These are phyloP conservation scores for Colletotrichum caudatum DNA, from an alignment of 2,329 filamentous ascomycete genomes.

Conservation along the genomic window DNA sequence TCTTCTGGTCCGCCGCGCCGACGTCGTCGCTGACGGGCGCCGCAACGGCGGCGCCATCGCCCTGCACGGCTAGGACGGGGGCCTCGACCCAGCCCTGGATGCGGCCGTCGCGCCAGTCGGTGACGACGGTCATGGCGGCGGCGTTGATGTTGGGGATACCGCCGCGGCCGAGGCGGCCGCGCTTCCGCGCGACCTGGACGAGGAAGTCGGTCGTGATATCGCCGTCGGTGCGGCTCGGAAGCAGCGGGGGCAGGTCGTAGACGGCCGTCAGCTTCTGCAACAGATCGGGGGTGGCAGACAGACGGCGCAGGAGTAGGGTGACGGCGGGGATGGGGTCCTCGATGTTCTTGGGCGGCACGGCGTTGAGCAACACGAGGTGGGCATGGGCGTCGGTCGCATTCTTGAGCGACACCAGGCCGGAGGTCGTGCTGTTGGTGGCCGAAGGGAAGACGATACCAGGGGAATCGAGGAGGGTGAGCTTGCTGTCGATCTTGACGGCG, in stretches of 20 bases:
- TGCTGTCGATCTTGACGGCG: constrained; percentile 93
- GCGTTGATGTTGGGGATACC: constrained; percentile 90
- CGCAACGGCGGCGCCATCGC: constrained; percentile 50
- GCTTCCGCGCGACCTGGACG: constrained; percentile 93
- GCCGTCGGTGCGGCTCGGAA: constrained; percentile 73
- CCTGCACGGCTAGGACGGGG: constrained; percentile 70
- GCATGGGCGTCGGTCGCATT: constrained; percentile 80
- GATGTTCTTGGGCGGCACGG: constrained; percentile 93
- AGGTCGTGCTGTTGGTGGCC: constrained; percentile 55
- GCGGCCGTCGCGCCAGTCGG: constrained; percentile 95
- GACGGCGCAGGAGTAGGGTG: constrained; percentile 81
- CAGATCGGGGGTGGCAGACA: constrained; percentile 79
- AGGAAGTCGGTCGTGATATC: constrained; percentile 91
- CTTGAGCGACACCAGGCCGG: constrained; percentile 64
- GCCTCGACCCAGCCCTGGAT: constrained; percentile 93
- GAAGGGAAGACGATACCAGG: constrained; percentile 95
- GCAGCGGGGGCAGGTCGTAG: constrained; percentile 86
- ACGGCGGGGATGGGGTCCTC: constrained; percentile 92
- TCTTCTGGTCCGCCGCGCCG: constrained; percentile 75
- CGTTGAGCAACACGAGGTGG: constrained; percentile 88
- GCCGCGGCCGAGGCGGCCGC: constrained; percentile 87
- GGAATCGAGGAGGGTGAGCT: constrained; percentile 92
- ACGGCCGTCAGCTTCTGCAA: constrained; percentile 83
- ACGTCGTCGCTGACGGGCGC: constrained; percentile 56
- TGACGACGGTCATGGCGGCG: constrained; percentile 92